Evolutionary conservation across 2,329 filamentous ascomycete genomes (phyloP).

Genomic region (Xylaria multiplex): DNA sequence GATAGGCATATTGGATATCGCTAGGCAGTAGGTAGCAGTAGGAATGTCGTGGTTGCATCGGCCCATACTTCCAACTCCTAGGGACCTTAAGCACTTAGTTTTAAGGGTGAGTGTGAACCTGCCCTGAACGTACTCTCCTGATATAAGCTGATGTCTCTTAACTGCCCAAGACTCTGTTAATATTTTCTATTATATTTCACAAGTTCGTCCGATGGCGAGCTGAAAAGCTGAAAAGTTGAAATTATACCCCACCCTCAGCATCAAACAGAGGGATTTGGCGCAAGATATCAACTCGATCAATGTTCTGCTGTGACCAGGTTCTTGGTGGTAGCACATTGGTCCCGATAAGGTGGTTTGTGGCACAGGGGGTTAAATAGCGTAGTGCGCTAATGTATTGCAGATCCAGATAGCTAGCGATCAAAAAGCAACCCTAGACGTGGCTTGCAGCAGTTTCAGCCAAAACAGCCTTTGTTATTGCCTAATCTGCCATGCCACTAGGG

Average conservation of each 20-base stretch:
- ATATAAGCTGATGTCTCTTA: no score
- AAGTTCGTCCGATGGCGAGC: background rate
- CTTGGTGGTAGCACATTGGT: background rate
- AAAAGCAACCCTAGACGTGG: background rate
- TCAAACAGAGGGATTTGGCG: background rate
- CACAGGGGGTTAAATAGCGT: background rate
- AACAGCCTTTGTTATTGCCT: background rate
- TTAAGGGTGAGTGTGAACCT: no score
- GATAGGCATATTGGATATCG: no score
- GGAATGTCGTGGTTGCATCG: no score
- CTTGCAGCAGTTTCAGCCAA: conserved; percentile 1
- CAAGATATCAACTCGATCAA: background rate
- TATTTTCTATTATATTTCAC: background rate
- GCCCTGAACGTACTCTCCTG: no score
- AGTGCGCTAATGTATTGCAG: conserved; percentile 8
- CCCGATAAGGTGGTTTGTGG: background rate
- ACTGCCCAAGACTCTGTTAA: background rate
- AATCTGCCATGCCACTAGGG: background rate
- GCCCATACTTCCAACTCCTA: no score
- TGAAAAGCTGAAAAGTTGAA: background rate
- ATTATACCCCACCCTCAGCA: background rate
- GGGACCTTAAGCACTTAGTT: no score
- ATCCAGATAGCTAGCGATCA: conserved; percentile 3
- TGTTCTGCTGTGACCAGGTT: background rate
- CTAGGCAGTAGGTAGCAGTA: no score